These are phyloP conservation scores for Sonneratia alba DNA, from an alignment of 345 rosid genomes.

Conservation along the genomic window DNA sequence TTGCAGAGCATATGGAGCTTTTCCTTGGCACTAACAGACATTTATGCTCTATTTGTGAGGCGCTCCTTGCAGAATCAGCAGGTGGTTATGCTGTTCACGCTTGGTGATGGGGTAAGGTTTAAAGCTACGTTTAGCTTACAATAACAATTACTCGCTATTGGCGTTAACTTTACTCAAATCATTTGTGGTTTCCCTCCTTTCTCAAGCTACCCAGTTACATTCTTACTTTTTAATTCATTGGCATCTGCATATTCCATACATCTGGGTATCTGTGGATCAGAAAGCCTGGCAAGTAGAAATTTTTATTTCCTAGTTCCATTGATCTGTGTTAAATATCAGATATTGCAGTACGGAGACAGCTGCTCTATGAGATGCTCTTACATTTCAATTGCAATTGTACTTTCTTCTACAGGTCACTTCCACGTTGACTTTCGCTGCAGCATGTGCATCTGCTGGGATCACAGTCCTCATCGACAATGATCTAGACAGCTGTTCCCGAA, in stretches of 20 bases:
- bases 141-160: background rate
- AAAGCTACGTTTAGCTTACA: background rate
- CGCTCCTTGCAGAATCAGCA: conserved; percentile 54
- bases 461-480: conserved; percentile 77
- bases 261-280: background rate
- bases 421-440: conserved; percentile 63
- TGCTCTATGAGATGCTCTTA: no score
- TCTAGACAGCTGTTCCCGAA: conserved; percentile 34
- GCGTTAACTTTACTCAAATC: background rate
- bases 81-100: conserved; percentile 40
- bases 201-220: no score
- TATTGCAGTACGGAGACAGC: no score
- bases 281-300: background rate
- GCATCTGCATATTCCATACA: background rate
- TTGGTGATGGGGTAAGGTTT: conserved; percentile 70
- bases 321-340: background rate
- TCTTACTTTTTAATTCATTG: background rate
- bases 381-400: background rate
- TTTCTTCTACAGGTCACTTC: conserved; percentile 49
- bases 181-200: no score
- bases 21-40: conserved; percentile 40
- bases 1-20: conserved; percentile 73
- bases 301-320: background rate
- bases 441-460: conserved; percentile 75
- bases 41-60: conserved; percentile 59